Conservation (phyloP, 768 basidiomycete genomes). For the Auriscalpium microsporum region DNA sequence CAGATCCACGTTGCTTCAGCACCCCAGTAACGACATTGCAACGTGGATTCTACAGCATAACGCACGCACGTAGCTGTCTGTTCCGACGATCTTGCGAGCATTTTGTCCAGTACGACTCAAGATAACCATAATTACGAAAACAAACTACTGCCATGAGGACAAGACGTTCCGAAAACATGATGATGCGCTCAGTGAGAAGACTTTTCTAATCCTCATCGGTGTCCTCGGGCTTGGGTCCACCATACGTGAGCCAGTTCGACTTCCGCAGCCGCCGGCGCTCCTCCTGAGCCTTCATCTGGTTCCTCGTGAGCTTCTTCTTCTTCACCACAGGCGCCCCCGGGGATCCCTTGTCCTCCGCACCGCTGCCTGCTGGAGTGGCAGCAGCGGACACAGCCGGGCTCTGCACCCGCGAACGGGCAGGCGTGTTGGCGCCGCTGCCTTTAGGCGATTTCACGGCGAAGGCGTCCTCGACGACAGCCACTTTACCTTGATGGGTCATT, state of each 20-base stretch:
- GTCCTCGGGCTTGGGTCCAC: slow-evolving; percentile 78
- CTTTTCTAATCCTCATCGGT: slow-evolving; percentile 40
- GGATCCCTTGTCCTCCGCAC: slow-evolving; percentile 52
- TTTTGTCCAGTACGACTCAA: too few species aligned
- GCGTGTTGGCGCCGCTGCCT: slow-evolving; percentile 66
- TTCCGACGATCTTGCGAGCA: too few species aligned
- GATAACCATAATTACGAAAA: too few species aligned
- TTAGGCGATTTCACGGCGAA: slow-evolving; percentile 61
- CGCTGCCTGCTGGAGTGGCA: slow-evolving; percentile 73
- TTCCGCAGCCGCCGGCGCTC: slow-evolving; percentile 77
- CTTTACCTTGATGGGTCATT: slow-evolving; percentile 84
- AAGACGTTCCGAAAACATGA: too few species aligned
- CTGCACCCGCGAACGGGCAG: slow-evolving; percentile 57
- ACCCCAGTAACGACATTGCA: too few species aligned
- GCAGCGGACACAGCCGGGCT: slow-evolving; percentile 62
- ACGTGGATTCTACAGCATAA: too few species aligned
- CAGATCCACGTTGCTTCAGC: too few species aligned
- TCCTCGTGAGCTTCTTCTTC: slow-evolving; percentile 90
- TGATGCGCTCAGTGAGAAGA: too few species aligned
- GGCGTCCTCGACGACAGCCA: slow-evolving; percentile 75
- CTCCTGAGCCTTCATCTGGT: slow-evolving; percentile 83
- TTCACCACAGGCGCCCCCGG: slow-evolving; percentile 44
- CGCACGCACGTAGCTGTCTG: too few species aligned
- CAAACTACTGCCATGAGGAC: too few species aligned
- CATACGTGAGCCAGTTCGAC: slow-evolving; percentile 73